Base-by-base conservation (phyloP, 2,329 filamentous ascomycete genomes). In the Monosporascus sp. region DNA sequence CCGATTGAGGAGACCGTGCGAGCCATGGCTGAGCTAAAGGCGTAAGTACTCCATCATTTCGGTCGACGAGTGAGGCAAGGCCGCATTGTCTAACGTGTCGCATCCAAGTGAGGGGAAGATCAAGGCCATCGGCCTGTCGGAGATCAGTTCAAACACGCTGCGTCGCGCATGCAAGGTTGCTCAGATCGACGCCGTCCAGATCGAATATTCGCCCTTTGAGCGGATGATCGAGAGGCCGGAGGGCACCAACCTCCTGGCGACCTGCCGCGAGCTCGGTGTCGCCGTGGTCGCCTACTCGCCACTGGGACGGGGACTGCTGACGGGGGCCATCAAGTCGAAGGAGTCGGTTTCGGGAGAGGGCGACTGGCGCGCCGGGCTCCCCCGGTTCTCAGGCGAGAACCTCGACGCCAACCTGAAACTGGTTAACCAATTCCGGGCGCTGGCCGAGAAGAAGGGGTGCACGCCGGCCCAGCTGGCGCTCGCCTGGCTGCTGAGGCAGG, bases 121-220 rank as follows among this genome's bases (percentile, higher is more conserved):
- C 57, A 70, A 68, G 31, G 63, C 77, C 57, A 60, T 81, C 2
- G 78, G 78, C 3, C 65, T 81, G 2, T 75, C 68, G 14, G 76
- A 78, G 50, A 67, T 72, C 44, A 72, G 70, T 9, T 66, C 75
- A 1, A 61, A 62, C 0, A 76, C 77, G 0, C 63, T 81, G 1
- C 75, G 78, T 3, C 76, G 78, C 8, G 79, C 79, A 0, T 61
- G 71, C 58, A 69, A 69, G 3, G 68, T 81, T 0, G 69, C 74
- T 49, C 75, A 72, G 2, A 74, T 82, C 52, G 59, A 70, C 1
- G 76, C 75, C 2, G 68, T 78, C 3, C 77, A 82, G 61, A 65
- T 78, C 28, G 79, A 81, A 62, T 81, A 80, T 65, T 74, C 68
- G 5, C 71, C 73, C 0, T 80, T 80, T 55, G 66, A 68, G 3